Base-by-base conservation (phyloP, 495 filamentous ascomycete genomes). In the Hyaloscypha hepaticicola region DNA sequence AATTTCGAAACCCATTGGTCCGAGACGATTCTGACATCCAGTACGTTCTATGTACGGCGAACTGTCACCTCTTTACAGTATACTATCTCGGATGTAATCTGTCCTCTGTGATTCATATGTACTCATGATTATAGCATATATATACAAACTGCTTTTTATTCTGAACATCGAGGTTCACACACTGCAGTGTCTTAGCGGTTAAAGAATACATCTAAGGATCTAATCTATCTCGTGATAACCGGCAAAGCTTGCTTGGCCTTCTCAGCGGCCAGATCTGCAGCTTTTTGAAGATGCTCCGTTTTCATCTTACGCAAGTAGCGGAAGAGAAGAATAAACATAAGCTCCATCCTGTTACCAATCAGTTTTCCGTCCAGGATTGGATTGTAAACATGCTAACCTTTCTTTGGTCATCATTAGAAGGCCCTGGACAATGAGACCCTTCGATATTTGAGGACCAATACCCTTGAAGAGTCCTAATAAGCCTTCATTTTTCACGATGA, bases 351-450 rank as follows among this genome's bases (percentile, higher is more conserved):
- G 69, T 57, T 45, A 27, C 50, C 48, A 38, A 64, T 63, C 68
- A 72, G 66, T 24, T 51, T 5, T 16, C 19, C 0, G 4, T 45
- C 38, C 1, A 45, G 16, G 12, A 45, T 3, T 12, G 12, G 0
- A 16, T 4, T 45, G 6, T 45, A 19, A 45, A 16, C 19, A 38
- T 31, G 75, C 85, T 65, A 83, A 96, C 92, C 92, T 85, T 77
- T 99, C 96, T 79, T 99, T 99, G 4, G 91, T 96, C 95, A 98
- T 99, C 95, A 99, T 99, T 26, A 99, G 79, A 55, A 98, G 79
- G 59, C 95, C 95, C 72, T 99, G 95, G 5, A 99, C 95, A 52
- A 98, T 70, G 51, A 99, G 77, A 21, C 96, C 95, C 77, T 99
- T 99, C 53, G 90, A 71, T 56, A 99, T 88, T 74, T 99, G 95